Evolutionary conservation across 208 protist genomes (phyloP).

Genomic region (Wallacemonas sp.): DNA sequence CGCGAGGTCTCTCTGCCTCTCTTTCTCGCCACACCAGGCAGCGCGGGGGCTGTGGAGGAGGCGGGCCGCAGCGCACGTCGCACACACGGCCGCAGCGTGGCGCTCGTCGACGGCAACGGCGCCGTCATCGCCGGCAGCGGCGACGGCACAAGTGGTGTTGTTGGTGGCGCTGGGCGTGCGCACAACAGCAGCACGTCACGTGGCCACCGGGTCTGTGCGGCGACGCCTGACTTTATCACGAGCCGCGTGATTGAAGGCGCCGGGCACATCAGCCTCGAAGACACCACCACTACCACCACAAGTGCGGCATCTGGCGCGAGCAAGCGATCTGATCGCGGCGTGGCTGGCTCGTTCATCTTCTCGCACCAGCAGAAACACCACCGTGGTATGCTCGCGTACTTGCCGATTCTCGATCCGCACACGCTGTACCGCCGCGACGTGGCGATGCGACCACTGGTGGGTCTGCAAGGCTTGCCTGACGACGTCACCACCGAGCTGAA

Average conservation of each 20-base stretch:
- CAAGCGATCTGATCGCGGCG: conserved; percentile 1
- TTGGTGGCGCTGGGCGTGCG: not conserved
- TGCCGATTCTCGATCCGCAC: conserved; percentile 56
- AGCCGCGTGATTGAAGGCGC: conserved; percentile 26
- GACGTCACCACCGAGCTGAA: conserved; percentile 71
- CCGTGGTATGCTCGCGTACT: conserved; percentile 19
- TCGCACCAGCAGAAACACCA: conserved; percentile 9
- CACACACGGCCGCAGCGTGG: conserved; percentile 4
- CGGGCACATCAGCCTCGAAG: conserved; percentile 6
- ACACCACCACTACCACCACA: not conserved
- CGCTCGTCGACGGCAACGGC: conserved; percentile 11
- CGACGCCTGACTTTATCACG: conserved; percentile 23
- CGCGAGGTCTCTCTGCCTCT: conserved; percentile 60
- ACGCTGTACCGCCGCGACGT: conserved; percentile 41
- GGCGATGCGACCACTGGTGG: conserved; percentile 74
- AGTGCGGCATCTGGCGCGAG: not conserved
- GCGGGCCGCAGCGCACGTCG: not conserved
- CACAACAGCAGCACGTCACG: conserved; percentile 24
- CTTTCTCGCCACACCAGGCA: conserved; percentile 41
- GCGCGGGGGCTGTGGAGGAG: not conserved
- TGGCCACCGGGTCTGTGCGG: conserved; percentile 24
- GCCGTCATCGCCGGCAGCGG: not conserved
- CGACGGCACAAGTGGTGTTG: not conserved
- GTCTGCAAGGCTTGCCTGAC: conserved; percentile 55
- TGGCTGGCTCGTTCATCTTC: conserved; percentile 13